phyloP scores from a whole-genome alignment of 345 rosid species.

The Chamaenerion angustifolium region DNA sequence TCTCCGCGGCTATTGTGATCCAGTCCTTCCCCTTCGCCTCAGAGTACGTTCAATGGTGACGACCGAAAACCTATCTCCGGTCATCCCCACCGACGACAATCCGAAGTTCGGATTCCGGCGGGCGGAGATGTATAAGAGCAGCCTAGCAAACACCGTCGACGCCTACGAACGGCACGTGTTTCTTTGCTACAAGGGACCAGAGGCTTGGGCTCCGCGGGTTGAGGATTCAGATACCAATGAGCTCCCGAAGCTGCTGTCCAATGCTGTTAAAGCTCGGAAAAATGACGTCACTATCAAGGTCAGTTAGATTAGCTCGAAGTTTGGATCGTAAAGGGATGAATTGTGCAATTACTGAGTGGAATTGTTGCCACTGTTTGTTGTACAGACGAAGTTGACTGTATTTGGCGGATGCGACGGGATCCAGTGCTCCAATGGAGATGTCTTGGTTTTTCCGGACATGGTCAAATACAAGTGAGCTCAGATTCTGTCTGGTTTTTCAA shows the following conservation, averaged over 20 bases:
- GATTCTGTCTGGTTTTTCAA: background rate
- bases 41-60: slow-evolving; percentile 27
- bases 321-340: background rate
- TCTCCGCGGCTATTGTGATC: slow-evolving; percentile 3
- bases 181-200: slow-evolving; percentile 47
- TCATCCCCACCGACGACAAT: slow-evolving; percentile 35
- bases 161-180: slow-evolving; percentile 74
- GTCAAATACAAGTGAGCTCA: slow-evolving; percentile 64
- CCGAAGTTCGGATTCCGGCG: slow-evolving; percentile 63
- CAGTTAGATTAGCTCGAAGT: background rate
- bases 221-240: slow-evolving; percentile 45
- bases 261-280: slow-evolving; percentile 59
- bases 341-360: background rate
- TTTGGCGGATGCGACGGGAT: slow-evolving; percentile 48
- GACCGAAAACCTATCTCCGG: slow-evolving; percentile 16
- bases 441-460: slow-evolving; percentile 88
- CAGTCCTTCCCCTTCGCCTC: slow-evolving; percentile 3
- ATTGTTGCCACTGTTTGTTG: slow-evolving; percentile 1
- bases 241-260: slow-evolving; percentile 49
- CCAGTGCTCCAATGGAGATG: slow-evolving; percentile 55
- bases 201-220: slow-evolving; percentile 51
- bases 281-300: slow-evolving; percentile 49
- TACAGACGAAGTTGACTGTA: slow-evolving; percentile 53
- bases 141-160: slow-evolving; percentile 51
- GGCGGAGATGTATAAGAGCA: slow-evolving; percentile 59